Conservation (phyloP, 2,329 filamentous ascomycete genomes). For the Fusarium mexicanum region DNA sequence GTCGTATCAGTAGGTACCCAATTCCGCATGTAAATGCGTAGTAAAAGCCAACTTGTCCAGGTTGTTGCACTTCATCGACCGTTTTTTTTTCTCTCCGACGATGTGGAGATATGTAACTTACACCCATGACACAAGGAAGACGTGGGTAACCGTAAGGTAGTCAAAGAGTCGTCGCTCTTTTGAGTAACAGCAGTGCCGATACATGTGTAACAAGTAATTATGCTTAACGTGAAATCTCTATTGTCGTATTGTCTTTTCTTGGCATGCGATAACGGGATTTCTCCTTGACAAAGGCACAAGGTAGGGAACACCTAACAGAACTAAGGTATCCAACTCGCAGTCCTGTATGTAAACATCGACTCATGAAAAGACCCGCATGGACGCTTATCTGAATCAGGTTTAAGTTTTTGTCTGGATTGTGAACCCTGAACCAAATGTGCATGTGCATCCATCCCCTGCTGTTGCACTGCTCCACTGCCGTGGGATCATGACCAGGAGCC, state of each 20-base stretch:
- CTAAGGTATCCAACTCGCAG: background rate
- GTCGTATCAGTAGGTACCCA: background rate
- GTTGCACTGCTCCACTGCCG: slow-evolving; percentile 26
- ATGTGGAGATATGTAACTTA: background rate
- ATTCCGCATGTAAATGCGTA: background rate
- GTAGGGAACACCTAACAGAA: too few species aligned
- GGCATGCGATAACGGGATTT: background rate
- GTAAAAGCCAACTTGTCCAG: background rate
- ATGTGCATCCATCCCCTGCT: background rate
- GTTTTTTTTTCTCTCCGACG: background rate
- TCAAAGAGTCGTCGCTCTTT: background rate
- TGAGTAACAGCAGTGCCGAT: background rate
- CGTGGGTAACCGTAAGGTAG: background rate
- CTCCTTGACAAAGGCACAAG: background rate
- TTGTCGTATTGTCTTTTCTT: background rate
- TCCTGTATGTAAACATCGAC: background rate
- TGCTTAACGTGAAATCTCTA: background rate
- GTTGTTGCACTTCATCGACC: background rate
- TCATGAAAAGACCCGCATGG: background rate
- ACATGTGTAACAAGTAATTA: background rate
- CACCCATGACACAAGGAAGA: slow-evolving; percentile 9
- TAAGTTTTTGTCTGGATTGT: background rate
- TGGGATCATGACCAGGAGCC: slow-evolving; percentile 29
- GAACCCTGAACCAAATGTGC: slow-evolving; percentile 14
- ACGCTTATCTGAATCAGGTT: slow-evolving; percentile 17